Evolutionary conservation across 1,139 yeast species (phyloP).

Genomic region (Diutina pseudorugosa): DNA sequence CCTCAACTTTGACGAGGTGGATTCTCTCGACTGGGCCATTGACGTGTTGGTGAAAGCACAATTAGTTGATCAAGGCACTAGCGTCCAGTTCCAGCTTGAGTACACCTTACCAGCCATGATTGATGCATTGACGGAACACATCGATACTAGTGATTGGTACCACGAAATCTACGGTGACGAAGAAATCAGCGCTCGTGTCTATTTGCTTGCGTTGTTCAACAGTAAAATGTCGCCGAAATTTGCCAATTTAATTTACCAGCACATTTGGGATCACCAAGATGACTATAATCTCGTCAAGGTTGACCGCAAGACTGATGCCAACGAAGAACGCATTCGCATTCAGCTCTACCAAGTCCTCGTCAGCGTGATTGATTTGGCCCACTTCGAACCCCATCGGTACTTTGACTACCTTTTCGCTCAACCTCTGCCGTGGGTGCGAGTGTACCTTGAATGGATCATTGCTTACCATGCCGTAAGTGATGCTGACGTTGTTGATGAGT

Average conservation of each 20-base stretch:
- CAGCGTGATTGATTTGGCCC: slow-evolving; percentile 15
- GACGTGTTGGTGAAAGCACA: background rate
- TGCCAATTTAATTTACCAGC: slow-evolving; percentile 27
- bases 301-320: slow-evolving; percentile 45
- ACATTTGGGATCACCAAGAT: slow-evolving; percentile 27
- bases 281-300: slow-evolving; percentile 35
- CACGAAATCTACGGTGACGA: slow-evolving; percentile 48
- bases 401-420: slow-evolving; percentile 10
- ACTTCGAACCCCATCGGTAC: slow-evolving; percentile 8
- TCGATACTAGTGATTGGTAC: slow-evolving; percentile 39
- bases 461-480: slow-evolving; percentile 17
- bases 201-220: slow-evolving; percentile 33
- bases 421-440: slow-evolving; percentile 66
- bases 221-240: slow-evolving; percentile 19
- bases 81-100: background rate
- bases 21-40: background rate
- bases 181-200: slow-evolving; percentile 46
- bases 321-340: slow-evolving; percentile 56
- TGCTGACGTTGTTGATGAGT: background rate
- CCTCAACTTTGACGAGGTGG: background rate
- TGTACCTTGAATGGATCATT: slow-evolving; percentile 70
- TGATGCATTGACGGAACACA: slow-evolving; percentile 42
- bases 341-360: slow-evolving; percentile 44
- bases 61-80: background rate
- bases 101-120: slow-evolving; percentile 30